Base-by-base conservation (phyloP, 768 basidiomycete species). In the Hypsizygus marmoreus region DNA sequence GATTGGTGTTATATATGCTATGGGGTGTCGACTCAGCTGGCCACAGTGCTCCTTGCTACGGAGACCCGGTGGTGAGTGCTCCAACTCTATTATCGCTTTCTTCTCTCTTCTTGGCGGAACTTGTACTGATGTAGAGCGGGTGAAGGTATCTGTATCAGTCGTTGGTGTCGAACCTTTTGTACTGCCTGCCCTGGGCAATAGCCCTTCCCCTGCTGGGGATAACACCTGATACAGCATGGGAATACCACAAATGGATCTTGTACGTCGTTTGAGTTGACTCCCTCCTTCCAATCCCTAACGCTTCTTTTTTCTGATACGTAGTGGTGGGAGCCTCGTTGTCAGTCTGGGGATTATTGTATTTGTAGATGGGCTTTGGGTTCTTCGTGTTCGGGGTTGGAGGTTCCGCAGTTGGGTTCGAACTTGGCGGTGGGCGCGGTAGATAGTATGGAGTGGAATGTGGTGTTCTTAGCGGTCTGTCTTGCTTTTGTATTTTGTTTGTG, bases 1-100 rank as follows among this genome's bases (percentile, higher is more conserved):
- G 58, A 62, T 32, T 59, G 58, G 54, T 59, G 56, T 41, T 62
- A 62, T 36, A 61, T 61, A 26, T 53, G 43, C 35, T 59, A 62
- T 36, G 60, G 35, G 2, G 50, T 57, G 7, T 57, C 56, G n/a
- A 58, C 60, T 3, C 60, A 59, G 54, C 47, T 61, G 9, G 60
- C 57, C 7, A 54, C 56, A 7, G 54, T 61, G 6, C 40, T 59
- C 8, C 34, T 59, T 6, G 57, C 60, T 4, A 59, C 58, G 1
- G 32, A 55, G 29, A 49, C 58, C 2, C 33, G 37, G 43, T 61
- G 60, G 60, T 60, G n/a, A 6, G 37, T 46, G 28, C n/a, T 9
- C 10, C 16, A n/a, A n/a, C n/a, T n/a, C n/a, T n/a, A n/a, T n/a
- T n/a, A n/a, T n/a, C n/a, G n/a, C n/a, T n/a, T n/a, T n/a, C n/a